These are phyloP conservation scores for Gyrodon lividus DNA, from an alignment of 768 basidiomycete genomes.

Conservation along the genomic window DNA sequence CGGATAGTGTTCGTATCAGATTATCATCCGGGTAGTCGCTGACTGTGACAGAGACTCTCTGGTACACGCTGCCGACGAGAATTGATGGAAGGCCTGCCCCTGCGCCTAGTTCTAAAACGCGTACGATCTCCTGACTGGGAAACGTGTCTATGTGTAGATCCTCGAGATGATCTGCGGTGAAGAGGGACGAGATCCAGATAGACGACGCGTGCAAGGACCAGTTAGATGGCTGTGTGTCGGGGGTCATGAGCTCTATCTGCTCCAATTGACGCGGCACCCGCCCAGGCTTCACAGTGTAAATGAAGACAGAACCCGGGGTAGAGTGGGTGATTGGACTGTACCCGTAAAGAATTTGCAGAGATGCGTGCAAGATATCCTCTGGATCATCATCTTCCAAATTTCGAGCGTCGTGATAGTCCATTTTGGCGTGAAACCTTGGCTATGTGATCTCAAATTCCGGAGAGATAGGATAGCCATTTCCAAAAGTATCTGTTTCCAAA, in stretches of 20 bases:
- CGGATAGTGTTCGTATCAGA: constrained; percentile 55
- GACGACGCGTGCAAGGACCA: constrained; percentile 79
- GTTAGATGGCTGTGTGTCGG: constrained; percentile 65
- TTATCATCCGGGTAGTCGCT: constrained; percentile 73
- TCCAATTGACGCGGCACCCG: constrained; percentile 12
- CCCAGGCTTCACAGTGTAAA: constrained; percentile 35
- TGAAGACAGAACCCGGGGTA: constrained; percentile 52
- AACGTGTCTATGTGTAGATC: constrained; percentile 40
- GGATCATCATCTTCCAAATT: constrained; percentile 36
- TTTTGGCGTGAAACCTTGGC: background rate
- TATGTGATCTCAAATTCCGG: too few relatives aligned
- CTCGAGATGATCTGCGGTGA: constrained; percentile 62
- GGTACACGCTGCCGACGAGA: constrained; percentile 51
- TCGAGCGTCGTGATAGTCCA: background rate
- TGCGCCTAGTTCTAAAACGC: constrained; percentile 72
- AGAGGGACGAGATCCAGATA: constrained; percentile 69
- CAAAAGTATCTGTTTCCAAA: constrained; percentile 4
- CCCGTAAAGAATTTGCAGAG: constrained; percentile 62
- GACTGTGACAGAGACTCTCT: constrained; percentile 42
- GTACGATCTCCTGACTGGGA: constrained; percentile 22
- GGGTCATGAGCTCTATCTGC: constrained; percentile 49
- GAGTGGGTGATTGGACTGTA: constrained; percentile 60
- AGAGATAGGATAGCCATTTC: too few relatives aligned
- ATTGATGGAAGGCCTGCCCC: constrained; percentile 76
- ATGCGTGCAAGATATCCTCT: constrained; percentile 68